phyloP scores from a whole-genome alignment of 2,329 filamentous ascomycete genomes.

The Phialophora expanda region DNA sequence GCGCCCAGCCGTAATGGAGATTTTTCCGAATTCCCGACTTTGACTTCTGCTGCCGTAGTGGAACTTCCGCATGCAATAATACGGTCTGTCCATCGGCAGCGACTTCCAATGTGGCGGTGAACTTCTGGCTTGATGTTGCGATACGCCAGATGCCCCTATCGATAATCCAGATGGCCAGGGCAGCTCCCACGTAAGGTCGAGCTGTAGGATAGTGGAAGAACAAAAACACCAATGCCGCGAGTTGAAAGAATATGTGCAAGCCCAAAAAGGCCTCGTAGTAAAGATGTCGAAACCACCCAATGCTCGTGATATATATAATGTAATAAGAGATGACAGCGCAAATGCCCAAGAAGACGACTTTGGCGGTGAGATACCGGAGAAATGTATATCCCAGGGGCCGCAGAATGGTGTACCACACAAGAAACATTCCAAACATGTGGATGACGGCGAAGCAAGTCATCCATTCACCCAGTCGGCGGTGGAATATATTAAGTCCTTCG shows the following conservation, averaged over 20 bases:
- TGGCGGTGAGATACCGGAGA: slow-evolving; percentile 57
- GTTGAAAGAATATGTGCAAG: slow-evolving; percentile 63
- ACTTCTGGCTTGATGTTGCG: slow-evolving; percentile 55
- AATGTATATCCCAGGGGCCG: slow-evolving; percentile 58
- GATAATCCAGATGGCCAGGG: slow-evolving; percentile 62
- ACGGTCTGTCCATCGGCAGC: slow-evolving; percentile 64
- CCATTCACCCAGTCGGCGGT: slow-evolving; percentile 66
- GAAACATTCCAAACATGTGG: slow-evolving; percentile 62
- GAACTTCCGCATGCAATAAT: slow-evolving; percentile 44
- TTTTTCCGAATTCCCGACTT: slow-evolving; percentile 39
- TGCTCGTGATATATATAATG: slow-evolving; percentile 65
- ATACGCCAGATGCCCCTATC: slow-evolving; percentile 65
- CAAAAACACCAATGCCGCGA: slow-evolving; percentile 60
- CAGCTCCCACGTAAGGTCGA: slow-evolving; percentile 59
- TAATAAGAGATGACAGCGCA: slow-evolving; percentile 64
- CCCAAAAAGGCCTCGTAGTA: slow-evolving; percentile 69
- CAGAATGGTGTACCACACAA: slow-evolving; percentile 60
- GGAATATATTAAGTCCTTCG: slow-evolving; percentile 69
- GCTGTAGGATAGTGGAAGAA: slow-evolving; percentile 64
- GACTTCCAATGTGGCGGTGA: slow-evolving; percentile 58
- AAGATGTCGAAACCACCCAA: slow-evolving; percentile 63
- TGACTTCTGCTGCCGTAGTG: slow-evolving; percentile 17
- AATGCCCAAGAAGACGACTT: slow-evolving; percentile 61
- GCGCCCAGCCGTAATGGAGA: slow-evolving; percentile 61
- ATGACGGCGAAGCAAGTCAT: slow-evolving; percentile 65